phyloP scores from a whole-genome alignment of 2,329 filamentous ascomycete genomes.

The Cercospora citrullina region DNA sequence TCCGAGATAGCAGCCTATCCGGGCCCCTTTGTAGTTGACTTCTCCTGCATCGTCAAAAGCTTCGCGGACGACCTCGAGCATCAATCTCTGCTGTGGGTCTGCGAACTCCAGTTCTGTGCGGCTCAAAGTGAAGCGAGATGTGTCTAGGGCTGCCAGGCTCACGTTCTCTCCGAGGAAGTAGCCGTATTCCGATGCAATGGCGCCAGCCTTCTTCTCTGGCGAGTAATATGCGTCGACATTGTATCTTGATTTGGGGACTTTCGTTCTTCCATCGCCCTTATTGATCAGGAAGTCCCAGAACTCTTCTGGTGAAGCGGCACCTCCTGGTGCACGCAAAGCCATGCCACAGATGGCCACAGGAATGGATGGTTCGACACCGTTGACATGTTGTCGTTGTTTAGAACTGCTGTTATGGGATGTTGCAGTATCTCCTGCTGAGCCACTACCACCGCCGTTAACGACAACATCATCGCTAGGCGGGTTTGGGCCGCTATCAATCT shows the following conservation, averaged over 20 bases:
- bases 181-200: not conserved
- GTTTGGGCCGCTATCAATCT: not conserved
- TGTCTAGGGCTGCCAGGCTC: constrained; percentile 1
- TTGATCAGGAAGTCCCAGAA: constrained; percentile 13
- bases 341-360: not conserved
- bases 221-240: constrained; percentile 16
- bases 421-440: not conserved
- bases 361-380: not conserved
- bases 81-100: constrained; percentile 32
- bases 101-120: constrained; percentile 2
- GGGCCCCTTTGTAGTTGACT: not conserved
- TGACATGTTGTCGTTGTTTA: not conserved
- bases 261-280: constrained; percentile 1
- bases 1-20: not conserved
- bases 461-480: not conserved
- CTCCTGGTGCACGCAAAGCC: not conserved
- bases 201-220: not conserved
- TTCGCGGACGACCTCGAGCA: constrained; percentile 27
- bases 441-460: not conserved
- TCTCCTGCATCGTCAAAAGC: constrained; percentile 23
- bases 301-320: not conserved
- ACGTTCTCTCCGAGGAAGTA: constrained; percentile 14
- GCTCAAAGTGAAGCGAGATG: not conserved
- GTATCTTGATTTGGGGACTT: constrained; percentile 5
- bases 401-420: not conserved